Evolutionary conservation across 2,329 filamentous ascomycete species (phyloP).

Genomic region (Calonectria fujianensis): DNA sequence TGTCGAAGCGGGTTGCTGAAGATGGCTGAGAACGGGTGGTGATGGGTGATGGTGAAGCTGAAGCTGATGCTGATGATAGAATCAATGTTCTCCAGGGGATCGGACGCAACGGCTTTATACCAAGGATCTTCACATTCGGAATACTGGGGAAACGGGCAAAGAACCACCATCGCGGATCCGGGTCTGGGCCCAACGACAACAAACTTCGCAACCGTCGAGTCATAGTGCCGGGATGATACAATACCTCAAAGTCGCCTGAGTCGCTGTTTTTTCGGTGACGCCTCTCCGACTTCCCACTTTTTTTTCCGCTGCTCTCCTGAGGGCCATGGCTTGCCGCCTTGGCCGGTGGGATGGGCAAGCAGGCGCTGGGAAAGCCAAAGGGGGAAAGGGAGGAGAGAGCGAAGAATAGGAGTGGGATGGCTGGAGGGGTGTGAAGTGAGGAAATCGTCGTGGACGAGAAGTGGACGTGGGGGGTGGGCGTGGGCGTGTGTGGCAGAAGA

Average conservation of each 20-base stretch:
- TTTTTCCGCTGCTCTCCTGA: slow-evolving; percentile 42
- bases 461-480: slow-evolving; percentile 21
- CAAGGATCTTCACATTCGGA: slow-evolving; percentile 38
- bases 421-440: slow-evolving; percentile 11
- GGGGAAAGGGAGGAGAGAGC: slow-evolving; percentile 17
- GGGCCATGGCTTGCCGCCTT: slow-evolving; percentile 35
- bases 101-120: slow-evolving; percentile 56
- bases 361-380: slow-evolving; percentile 28
- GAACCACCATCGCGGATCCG: slow-evolving; percentile 48
- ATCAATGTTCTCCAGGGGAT: slow-evolving; percentile 44
- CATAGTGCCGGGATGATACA: slow-evolving; percentile 45
- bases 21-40: background rate
- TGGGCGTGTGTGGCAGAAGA: slow-evolving; percentile 16
- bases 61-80: slow-evolving; percentile 39
- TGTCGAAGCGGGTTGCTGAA: slow-evolving; percentile 17
- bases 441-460: background rate
- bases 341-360: slow-evolving; percentile 35
- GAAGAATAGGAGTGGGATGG: slow-evolving; percentile 22
- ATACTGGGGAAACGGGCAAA: slow-evolving; percentile 37
- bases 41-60: slow-evolving; percentile 15
- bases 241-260: slow-evolving; percentile 21
- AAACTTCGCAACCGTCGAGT: slow-evolving; percentile 50
- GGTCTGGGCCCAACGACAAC: slow-evolving; percentile 46
- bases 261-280: slow-evolving; percentile 22
- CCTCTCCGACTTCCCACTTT: slow-evolving; percentile 39